Evolutionary conservation across 371 early-diverging fungal genomes (phyloP).

Genomic region (Mucor piriformis): DNA sequence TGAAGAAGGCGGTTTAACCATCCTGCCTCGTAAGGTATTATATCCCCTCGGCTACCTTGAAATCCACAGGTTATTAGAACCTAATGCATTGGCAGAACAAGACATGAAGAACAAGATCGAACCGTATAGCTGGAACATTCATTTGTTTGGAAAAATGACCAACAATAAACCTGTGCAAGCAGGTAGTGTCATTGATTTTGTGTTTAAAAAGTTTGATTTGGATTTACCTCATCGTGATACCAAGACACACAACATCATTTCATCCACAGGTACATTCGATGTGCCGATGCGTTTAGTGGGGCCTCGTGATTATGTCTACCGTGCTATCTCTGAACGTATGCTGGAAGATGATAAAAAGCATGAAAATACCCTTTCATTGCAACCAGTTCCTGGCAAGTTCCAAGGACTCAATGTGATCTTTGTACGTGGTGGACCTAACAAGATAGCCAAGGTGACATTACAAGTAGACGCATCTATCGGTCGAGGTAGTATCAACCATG

Average conservation of each 20-base stretch:
- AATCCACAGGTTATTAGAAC: conserved; percentile 41
- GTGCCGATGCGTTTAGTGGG: conserved; percentile 37
- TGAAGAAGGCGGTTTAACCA: conserved; percentile 52
- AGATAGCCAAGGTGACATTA: conserved; percentile 22
- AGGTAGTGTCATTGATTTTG: conserved; percentile 55
- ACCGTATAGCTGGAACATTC: conserved; percentile 52
- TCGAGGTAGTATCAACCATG: conserved; percentile 14
- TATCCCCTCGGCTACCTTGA: conserved; percentile 62
- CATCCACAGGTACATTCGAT: conserved; percentile 27
- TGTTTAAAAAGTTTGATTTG: conserved; percentile 55
- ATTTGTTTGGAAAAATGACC: conserved; percentile 68
- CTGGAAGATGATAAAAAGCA: conserved; percentile 21
- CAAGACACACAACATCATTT: conserved; percentile 35
- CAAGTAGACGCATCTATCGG: conserved; percentile 36
- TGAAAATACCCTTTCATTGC: conserved; percentile 23
- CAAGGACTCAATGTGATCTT: conserved; percentile 60
- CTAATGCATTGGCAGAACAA: conserved; percentile 53
- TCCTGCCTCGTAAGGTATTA: conserved; percentile 54
- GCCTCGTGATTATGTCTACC: conserved; percentile 42
- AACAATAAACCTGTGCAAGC: conserved; percentile 53
- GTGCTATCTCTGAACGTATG: conserved; percentile 24
- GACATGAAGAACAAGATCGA: conserved; percentile 45
- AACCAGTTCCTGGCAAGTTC: conserved; percentile 52
- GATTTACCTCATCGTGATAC: conserved; percentile 49
- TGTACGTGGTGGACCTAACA: conserved; percentile 52